phyloP scores from a whole-genome alignment of 2,329 filamentous ascomycete species.

The Aquanectria penicillioides region DNA sequence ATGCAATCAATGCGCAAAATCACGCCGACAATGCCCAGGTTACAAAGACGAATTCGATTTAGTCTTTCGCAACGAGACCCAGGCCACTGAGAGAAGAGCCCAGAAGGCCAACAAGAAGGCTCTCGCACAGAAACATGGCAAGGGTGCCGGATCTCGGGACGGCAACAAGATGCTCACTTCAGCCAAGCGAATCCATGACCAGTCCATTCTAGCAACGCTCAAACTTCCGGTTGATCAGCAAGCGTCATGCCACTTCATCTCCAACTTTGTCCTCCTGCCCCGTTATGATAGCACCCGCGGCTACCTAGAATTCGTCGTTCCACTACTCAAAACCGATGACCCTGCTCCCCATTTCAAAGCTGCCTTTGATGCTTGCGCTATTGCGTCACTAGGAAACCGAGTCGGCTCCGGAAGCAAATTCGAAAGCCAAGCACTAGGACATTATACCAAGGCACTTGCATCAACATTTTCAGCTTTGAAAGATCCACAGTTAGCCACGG shows the following conservation, averaged over 20 bases:
- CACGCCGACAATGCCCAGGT: constrained; percentile 70
- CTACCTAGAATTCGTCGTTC: constrained; percentile 68
- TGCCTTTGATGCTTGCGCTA: constrained; percentile 68
- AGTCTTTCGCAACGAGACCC: constrained; percentile 78
- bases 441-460: constrained; percentile 65
- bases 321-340: constrained; percentile 59
- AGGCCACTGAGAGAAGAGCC: constrained; percentile 71
- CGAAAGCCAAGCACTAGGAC: constrained; percentile 54
- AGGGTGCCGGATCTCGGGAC: constrained; percentile 27
- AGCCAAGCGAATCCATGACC: constrained; percentile 31
- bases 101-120: constrained; percentile 64
- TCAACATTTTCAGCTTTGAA: constrained; percentile 63
- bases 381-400: constrained; percentile 67
- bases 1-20: constrained; percentile 73
- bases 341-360: constrained; percentile 60
- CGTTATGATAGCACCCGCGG: constrained; percentile 61
- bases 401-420: constrained; percentile 47
- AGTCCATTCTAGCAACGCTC: constrained; percentile 46
- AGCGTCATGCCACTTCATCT: constrained; percentile 68
- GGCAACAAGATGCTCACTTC: constrained; percentile 23
- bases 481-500: constrained; percentile 58
- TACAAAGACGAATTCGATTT: constrained; percentile 79
- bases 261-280: constrained; percentile 68
- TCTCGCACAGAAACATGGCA: constrained; percentile 48
- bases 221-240: constrained; percentile 62